Evolutionary conservation across 2,329 filamentous ascomycete genomes (phyloP), one percentile per base, ranked within the genome.

Genomic region (Dendrostoma leiphaemia): DNA sequence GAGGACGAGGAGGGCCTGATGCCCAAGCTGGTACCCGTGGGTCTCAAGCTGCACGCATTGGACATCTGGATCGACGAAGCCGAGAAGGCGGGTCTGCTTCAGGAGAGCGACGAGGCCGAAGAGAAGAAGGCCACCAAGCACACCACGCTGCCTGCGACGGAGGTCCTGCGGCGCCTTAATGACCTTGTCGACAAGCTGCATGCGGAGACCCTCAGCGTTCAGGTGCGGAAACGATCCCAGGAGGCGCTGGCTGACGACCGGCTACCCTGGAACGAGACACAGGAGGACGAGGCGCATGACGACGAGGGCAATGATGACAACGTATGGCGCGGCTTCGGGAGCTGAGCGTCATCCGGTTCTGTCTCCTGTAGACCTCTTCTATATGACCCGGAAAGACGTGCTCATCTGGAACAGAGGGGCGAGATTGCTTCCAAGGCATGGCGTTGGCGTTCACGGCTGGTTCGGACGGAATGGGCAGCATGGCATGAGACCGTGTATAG

Each of bases 31-130:
- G 83, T 95, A 1, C 89, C 93, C 0, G 89, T 94, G 62, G 94
- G 94, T 0, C 68, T 99, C 68, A 77, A 91, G 59, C 85, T 96
- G 69, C 94, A 99, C 71, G 82, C 92, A 13, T 71, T 96, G 59
- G 94, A 99, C 74, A 81, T 97, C 51, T 97, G 89, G 84, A 81
- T 96, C 8, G 94, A 97, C 69, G 92, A 97, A 78, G 71, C 92
- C 63, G 89, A 92, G 70, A 86, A 85, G 65, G 82, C 84, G 31
- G 82, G 85, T 50, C 76, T 81, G 32, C 62, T 84, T 21, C 62
- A 52, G 12, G 71, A 72, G 32, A 72, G 65, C 4, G 64, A 65
- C 6, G 65, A 63, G 10, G 65, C 64, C 10, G 69, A 68, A 5
- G 64, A 63, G 28, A 48, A 66, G 52, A 70, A 74, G 35, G 63